phyloP scores from a whole-genome alignment of 1,139 yeast species.

The Saccharomycopsis crataegensis region DNA sequence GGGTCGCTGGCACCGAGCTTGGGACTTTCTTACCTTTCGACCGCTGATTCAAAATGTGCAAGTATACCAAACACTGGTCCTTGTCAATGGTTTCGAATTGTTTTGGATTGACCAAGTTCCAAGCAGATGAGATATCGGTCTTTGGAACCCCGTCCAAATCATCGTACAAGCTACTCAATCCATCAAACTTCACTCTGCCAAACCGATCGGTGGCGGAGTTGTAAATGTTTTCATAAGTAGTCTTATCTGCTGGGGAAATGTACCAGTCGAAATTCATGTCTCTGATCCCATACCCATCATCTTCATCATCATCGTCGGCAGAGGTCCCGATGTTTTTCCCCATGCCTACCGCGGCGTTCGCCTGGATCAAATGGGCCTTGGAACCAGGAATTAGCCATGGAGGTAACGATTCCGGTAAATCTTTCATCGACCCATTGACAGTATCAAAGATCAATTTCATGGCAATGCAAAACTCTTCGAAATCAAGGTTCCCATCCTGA shows the following conservation, averaged over 20 bases:
- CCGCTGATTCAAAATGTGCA: conserved; percentile 87
- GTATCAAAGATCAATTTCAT: conserved; percentile 91
- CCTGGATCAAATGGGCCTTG: conserved; percentile 76
- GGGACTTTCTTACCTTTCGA: conserved; percentile 86
- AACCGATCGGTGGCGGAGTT: conserved; percentile 66
- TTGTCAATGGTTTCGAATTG: conserved; percentile 82
- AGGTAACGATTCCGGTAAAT: conserved; percentile 69
- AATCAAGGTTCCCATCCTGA: conserved; percentile 83
- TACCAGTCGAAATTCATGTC: conserved; percentile 79
- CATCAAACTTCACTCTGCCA: conserved; percentile 76
- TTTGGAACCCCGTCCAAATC: conserved; percentile 63
- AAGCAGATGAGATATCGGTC: conserved; percentile 83
- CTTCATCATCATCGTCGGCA: conserved; percentile 24
- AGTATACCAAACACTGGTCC: conserved; percentile 82
- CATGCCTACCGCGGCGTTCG: conserved; percentile 50
- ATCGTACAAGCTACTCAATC: conserved; percentile 60
- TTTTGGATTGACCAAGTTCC: conserved; percentile 93
- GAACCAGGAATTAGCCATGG: conserved; percentile 89
- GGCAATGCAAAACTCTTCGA: conserved; percentile 95
- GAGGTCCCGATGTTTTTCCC: conserved; percentile 20
- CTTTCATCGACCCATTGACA: conserved; percentile 63
- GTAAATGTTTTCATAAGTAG: conserved; percentile 73
- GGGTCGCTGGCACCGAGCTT: conserved; percentile 86
- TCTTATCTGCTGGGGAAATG: conserved; percentile 79
- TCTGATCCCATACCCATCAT: conserved; percentile 22